A percentile compares a stretch with the other conserved stretches of the same genome.
These are phyloP conservation scores for Lactifluus pinguis DNA, from an alignment of 768 basidiomycete genomes.

Conservation along the genomic window DNA sequence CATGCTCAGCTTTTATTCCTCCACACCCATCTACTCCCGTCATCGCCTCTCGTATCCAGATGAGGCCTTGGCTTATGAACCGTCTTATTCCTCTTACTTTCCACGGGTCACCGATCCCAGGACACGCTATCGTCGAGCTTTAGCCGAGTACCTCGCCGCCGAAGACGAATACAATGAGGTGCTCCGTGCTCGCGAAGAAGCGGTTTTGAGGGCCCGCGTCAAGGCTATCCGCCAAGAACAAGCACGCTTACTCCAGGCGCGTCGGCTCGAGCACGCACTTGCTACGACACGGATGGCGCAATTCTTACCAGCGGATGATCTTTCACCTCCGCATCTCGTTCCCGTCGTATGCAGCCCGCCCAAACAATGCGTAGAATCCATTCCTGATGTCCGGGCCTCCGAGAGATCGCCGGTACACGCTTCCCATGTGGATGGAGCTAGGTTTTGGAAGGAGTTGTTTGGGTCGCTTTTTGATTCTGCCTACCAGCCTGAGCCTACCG, in stretches of 20 bases:
- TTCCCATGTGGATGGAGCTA: neutral
- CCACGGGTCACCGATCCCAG: neutral
- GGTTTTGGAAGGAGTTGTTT: neutral
- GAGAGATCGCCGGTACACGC: neutral
- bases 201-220: neutral
- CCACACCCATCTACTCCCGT: neutral
- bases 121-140: conserved; percentile 13
- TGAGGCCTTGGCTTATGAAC: neutral
- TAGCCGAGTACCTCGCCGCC: conserved; percentile 4
- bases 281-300: neutral
- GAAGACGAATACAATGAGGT: conserved; percentile 8
- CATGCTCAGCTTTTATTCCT: conserved; percentile 2
- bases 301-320: neutral
- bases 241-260: neutral
- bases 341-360: neutral
- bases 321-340: neutral
- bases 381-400: neutral
- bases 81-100: neutral
- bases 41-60: neutral
- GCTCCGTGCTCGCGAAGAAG: conserved; percentile 2
- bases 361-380: neutral
- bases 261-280: neutral
- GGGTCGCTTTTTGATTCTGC: neutral
- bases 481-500: neutral
- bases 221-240: conserved; percentile 1